Evolutionary conservation across 495 filamentous ascomycete species (phyloP), one percentile per base, ranked within the genome.

Genomic region (Astrothelium subdiscretum): DNA sequence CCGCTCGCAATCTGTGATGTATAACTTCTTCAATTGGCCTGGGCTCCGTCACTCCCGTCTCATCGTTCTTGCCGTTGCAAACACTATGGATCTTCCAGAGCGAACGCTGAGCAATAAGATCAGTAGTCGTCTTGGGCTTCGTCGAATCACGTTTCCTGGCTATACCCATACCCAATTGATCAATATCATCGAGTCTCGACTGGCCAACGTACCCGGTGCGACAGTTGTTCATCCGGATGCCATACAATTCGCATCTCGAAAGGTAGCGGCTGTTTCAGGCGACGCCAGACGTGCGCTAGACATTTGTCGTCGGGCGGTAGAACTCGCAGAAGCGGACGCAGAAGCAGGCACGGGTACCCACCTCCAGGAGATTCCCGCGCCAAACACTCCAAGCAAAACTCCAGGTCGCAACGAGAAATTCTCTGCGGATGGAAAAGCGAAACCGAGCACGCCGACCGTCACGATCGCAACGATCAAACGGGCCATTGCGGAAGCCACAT

Each of bases 1-100:
- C 24, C 92, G 90, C 63, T 96, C 94, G 70, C 95, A 99, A 68
- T 90, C 89, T 29, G 95, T 99, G 70, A 99, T 99, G 95, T 99
- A 99, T 77, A 99, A 99, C 71, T 99, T 99, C 74, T 99, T 99
- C 83, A 99, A 99, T 70, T 99, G 95, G 95, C 95, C 95, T n/a
- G 85, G 86, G 22, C 81, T 96, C 22, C 84, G 88, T 35, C 90
- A 99, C 71, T 94, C 89, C 31, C 82, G 91, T 52, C 80, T 99
- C 35, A 96, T 97, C 70, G 95, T 99, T 13, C 81, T 99, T 0
- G 95, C 95, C 8, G 95, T 99, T 11, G 95, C 95, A 35, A 99
- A 99, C 73, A 99, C 95, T 24, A 99, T 99, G 95, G 95, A 99
- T 74, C 77, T 99, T 24, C 95, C 95, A 0, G 95, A 99, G 74